Evolutionary conservation across 805 yeast genomes (phyloP), one percentile per base, ranked within the genome.

Genomic region (Candida tallmaniae): DNA sequence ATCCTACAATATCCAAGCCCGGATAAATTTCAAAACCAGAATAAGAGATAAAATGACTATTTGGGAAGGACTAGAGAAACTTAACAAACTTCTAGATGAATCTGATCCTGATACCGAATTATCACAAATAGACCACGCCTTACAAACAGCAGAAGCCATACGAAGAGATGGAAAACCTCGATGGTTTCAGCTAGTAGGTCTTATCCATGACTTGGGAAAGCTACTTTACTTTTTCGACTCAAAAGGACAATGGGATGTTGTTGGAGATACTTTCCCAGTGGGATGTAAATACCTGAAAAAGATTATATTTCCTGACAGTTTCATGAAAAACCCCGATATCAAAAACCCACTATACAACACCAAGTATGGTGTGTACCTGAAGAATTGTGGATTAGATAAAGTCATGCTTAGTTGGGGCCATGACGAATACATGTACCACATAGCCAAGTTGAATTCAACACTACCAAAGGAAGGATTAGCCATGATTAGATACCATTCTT

Each of bases 331-430:
- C 51, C 81, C 82, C 1, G 88, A 80, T 50, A 62, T 60, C 34
- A 54, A 62, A 15, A 80, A 80, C 46, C 86, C 86, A 5, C 62
- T 80, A 25, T 80, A 80, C 52, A 74, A 73, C 34, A 67, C 82
- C 13, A 78, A 79, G 51, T 76, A 68, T 51, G 88, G 88, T 3
- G 75, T 80, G 21, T 80, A 80, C 50, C 69, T 74, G 20, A 73
- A 70, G 24, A 66, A 74, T 39, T 79, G 86, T 53, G 88, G 88
- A 0, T 53, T 80, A 23, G 83, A 76, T 39, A 75, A 76, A 26
- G 83, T 80, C 18, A 78, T 80, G 82, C 54, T 80, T 27, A 76
- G 83, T 36, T 80, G 86, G 87, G 88, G 88, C 4, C 88, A 80
- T 48, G 88, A 80, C 52, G 88, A 80, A 50, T 80, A 80, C 55